Base-by-base conservation (phyloP, 2,329 filamentous ascomycete genomes). In the Alternaria infectoria region DNA sequence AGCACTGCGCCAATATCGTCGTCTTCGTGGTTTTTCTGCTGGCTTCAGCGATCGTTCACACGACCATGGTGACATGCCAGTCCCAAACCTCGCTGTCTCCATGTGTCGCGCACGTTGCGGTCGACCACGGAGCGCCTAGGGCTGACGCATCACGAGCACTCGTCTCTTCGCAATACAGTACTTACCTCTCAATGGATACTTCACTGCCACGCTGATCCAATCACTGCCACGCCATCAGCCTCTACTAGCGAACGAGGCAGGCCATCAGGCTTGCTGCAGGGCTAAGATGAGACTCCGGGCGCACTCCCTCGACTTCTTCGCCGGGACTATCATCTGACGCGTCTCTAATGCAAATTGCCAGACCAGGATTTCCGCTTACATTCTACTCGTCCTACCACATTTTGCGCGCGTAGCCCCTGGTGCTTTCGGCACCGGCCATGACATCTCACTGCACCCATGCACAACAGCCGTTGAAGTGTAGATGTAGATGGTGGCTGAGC, bases 61-160 rank as follows among this genome's bases (percentile, higher is more conserved):
- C 73, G 71, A 50, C 62, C 61, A 67, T 58, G 62, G 74, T 77
- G 69, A 71, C 74, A 70, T 77, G 59, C 62, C 67, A 54, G 61
- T 72, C 67, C 72, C 71, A 69, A 63, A 58, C 61, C 62, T 59
- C 59, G 62, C 50, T 57, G 61, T 70, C 52, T 74, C 69, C 75
- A 72, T 76, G 72, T 77, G 74, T 74, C 74, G 77, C 68, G 74
- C 75, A 78, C 76, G 75, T 78, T 77, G 73, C 73, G 51, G 68
- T 72, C 68, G 57, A 67, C 64, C 63, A 66, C 69, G 73, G 67
- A 74, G 49, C 67, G 47, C 64, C 63, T 57, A 66, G 72, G 67
- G 69, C 74, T 75, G 74, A 72, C 73, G 61, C 66, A 60, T 69
- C 65, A 65, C 61, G 62, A 63, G 52, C 59, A 65, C 58, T 68